Conservation (phyloP, 2,329 filamentous ascomycete species). For the Zymoseptoria ardabiliae region DNA sequence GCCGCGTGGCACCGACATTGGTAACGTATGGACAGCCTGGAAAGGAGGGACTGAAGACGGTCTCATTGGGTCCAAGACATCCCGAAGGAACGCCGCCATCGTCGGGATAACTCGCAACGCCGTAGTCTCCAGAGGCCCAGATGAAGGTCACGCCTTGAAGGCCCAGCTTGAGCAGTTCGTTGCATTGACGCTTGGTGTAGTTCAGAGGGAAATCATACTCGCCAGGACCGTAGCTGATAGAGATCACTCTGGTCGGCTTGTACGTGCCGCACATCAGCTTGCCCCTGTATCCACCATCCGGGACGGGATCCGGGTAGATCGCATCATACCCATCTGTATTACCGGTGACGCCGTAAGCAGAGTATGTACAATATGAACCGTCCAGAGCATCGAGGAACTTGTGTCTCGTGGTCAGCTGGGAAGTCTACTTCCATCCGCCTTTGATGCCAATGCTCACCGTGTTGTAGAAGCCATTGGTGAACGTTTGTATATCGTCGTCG, state of each 20-base stretch:
- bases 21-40: conserved; percentile 27
- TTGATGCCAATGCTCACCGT: conserved; percentile 1
- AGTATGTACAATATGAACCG: conserved; percentile 15
- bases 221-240: conserved; percentile 49
- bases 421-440: too few species aligned
- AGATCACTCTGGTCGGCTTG: conserved; percentile 48
- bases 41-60: conserved; percentile 16
- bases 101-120: conserved; percentile 21
- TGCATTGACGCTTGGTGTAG: conserved; percentile 43
- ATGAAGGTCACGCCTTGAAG: conserved; percentile 35
- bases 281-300: conserved; percentile 44
- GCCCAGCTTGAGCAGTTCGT: conserved; percentile 39
- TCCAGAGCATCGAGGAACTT: conserved; percentile 14
- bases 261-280: conserved; percentile 39
- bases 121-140: conserved; percentile 3
- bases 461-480: conserved; percentile 5
- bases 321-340: conserved; percentile 9
- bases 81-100: conserved; percentile 21
- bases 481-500: conserved; percentile 8
- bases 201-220: conserved; percentile 44
- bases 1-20: conserved; percentile 35
- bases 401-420: neutral
- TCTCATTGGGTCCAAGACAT: conserved; percentile 21
- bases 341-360: conserved; percentile 12
- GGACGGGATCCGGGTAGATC: conserved; percentile 39